phyloP scores from a whole-genome alignment of 345 rosid species.

The Camelina hispida region DNA sequence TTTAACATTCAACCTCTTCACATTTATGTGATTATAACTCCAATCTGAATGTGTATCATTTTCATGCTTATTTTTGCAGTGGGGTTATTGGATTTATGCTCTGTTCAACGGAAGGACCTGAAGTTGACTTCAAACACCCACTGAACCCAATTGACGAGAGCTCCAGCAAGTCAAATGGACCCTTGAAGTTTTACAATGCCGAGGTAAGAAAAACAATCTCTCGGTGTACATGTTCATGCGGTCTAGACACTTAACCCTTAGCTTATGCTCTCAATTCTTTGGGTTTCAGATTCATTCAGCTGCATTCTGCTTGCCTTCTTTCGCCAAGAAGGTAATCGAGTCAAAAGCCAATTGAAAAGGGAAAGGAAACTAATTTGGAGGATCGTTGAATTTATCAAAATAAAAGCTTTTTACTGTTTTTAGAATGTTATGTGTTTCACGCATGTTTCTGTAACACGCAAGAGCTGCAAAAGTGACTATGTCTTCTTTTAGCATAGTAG shows the following conservation, averaged over 20 bases:
- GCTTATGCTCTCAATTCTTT: not conserved
- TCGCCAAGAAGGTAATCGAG: constrained; percentile 52
- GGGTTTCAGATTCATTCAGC: constrained; percentile 61
- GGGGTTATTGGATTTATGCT: constrained; percentile 80
- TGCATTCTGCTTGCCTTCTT: constrained; percentile 65
- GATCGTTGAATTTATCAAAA: constrained; percentile 31
- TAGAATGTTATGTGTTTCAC: constrained; percentile 34
- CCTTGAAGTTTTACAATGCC: constrained; percentile 63
- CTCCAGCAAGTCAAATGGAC: constrained; percentile 54
- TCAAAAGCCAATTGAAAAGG: constrained; percentile 41
- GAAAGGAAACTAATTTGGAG: not conserved
- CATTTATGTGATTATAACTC: not conserved
- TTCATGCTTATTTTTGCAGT: constrained; percentile 41
- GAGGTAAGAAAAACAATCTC: constrained; percentile 47
- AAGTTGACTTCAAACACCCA: constrained; percentile 63
- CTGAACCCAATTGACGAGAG: constrained; percentile 46
- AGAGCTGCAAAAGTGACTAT: constrained; percentile 11
- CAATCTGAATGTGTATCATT: not conserved
- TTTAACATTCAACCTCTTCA: not conserved
- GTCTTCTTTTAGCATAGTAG: constrained; percentile 26
- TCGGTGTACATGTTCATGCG: not conserved
- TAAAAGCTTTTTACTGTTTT: constrained; percentile 26
- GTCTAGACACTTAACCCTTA: not conserved
- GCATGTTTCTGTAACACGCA: constrained; percentile 32
- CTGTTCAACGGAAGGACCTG: constrained; percentile 71